Evolutionary conservation across 306 rosid species (phyloP).

Genomic region (Quercus aquifolioides): DNA sequence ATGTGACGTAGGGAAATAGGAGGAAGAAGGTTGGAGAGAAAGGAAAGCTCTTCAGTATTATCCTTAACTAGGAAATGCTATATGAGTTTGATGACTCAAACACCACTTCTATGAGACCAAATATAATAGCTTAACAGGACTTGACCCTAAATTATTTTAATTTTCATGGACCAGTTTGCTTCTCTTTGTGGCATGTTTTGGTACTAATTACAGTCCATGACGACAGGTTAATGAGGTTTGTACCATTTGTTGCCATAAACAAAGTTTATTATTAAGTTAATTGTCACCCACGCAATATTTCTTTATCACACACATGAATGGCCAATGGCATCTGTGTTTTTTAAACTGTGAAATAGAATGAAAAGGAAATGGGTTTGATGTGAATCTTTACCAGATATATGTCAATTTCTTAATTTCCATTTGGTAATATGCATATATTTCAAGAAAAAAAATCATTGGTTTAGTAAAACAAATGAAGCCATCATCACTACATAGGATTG

Average conservation of each 20-base stretch:
- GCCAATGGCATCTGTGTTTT: neutral
- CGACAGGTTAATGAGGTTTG: slow-evolving; percentile 14
- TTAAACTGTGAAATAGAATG: slow-evolving; percentile 5
- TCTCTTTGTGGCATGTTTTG: slow-evolving; percentile 26
- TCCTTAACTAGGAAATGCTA: slow-evolving; percentile 7
- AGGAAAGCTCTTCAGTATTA: slow-evolving; percentile 16
- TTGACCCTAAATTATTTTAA: slow-evolving; percentile 3
- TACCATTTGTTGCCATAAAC: slow-evolving; percentile 2
- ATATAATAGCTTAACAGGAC: slow-evolving; percentile 15
- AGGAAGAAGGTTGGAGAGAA: slow-evolving; percentile 4
- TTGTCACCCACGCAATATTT: neutral
- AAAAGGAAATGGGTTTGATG: slow-evolving; percentile 10
- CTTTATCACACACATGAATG: neutral
- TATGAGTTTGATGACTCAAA: slow-evolving; percentile 57
- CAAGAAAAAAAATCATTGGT: slow-evolving; percentile 3
- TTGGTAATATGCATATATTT: slow-evolving; percentile 25
- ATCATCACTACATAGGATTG: neutral
- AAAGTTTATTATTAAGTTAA: slow-evolving; percentile 13
- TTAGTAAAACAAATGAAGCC: neutral
- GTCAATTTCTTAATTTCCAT: neutral
- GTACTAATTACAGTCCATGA: slow-evolving; percentile 28
- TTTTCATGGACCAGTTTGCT: slow-evolving; percentile 21
- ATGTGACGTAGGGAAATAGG: slow-evolving; percentile 27
- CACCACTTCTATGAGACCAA: slow-evolving; percentile 42
- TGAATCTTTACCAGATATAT: neutral